phyloP scores from a whole-genome alignment of 2,329 filamentous ascomycete genomes.

The Fusarium sp. region DNA sequence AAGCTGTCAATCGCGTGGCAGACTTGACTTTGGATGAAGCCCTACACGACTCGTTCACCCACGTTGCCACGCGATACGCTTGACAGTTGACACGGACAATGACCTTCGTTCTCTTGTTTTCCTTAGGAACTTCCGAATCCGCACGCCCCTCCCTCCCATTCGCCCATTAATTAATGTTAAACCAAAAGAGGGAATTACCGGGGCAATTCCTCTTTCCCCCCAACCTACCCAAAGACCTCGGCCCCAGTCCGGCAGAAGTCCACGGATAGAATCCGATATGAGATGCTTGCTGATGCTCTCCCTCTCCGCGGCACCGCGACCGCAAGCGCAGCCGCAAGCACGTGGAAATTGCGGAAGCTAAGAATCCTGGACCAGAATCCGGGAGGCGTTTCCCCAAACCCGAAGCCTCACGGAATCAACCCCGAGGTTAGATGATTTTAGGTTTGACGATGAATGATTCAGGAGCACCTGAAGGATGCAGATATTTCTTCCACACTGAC shows the following conservation, averaged over 20 bases:
- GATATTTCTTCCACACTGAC: constrained; percentile 7
- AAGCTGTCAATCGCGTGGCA: constrained; percentile 41
- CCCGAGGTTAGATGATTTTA: constrained; percentile 16
- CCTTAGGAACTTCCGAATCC: constrained; percentile 5
- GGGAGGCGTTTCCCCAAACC: constrained; percentile 13
- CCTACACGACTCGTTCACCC: constrained; percentile 32
- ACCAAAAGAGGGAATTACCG: constrained; percentile 16
- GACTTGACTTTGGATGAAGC: constrained; percentile 16
- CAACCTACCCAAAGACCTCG: constrained; percentile 13
- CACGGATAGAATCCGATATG: constrained; percentile 8
- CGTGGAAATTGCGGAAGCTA: constrained; percentile 41
- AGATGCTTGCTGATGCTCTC: background rate
- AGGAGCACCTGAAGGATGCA: constrained; percentile 12
- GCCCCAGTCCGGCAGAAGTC: constrained; percentile 16
- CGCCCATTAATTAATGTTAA: background rate
- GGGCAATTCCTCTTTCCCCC: constrained; percentile 8
- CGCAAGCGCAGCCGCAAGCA: constrained; percentile 31
- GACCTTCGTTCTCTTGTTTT: background rate
- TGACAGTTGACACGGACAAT: constrained; percentile 1
- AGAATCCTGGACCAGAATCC: background rate
- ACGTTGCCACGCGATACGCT: constrained; percentile 8
- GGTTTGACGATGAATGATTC: constrained; percentile 18
- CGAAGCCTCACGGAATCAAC: constrained; percentile 20
- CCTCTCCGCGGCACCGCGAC: constrained; percentile 19
- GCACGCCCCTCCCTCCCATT: constrained; percentile 25